These are phyloP conservation scores for Warburgia ugandensis DNA, from an alignment of 164 flowering plant species.

Conservation along the genomic window DNA sequence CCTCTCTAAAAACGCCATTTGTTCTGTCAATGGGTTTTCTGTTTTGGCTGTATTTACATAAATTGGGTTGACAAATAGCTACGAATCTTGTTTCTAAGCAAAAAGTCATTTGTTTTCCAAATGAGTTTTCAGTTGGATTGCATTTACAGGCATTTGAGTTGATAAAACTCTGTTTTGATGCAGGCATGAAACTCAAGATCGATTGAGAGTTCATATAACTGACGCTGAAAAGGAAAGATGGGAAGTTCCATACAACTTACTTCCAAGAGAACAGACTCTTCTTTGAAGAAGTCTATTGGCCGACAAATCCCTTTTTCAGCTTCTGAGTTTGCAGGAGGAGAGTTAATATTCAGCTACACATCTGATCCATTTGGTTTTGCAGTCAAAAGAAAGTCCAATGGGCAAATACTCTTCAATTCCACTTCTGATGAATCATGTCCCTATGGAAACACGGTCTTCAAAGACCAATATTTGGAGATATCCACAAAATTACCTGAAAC, in stretches of 20 bases:
- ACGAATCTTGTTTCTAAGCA: too few relatives aligned
- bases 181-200: conserved; percentile 83
- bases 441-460: conserved; percentile 60
- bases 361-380: conserved; percentile 78
- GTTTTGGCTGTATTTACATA: too few relatives aligned
- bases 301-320: conserved; percentile 23
- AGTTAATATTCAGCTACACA: conserved; percentile 58
- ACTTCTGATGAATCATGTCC: conserved; percentile 46
- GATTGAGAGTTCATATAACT: conserved; percentile 72
- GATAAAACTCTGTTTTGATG: neutral
- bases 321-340: conserved; percentile 42
- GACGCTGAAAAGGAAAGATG: conserved; percentile 63
- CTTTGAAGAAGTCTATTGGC: conserved; percentile 27
- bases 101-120: too few relatives aligned
- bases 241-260: conserved; percentile 74
- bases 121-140: too few relatives aligned
- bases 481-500: conserved; percentile 73
- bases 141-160: neutral
- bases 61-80: too few relatives aligned
- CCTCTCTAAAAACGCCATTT: too few relatives aligned
- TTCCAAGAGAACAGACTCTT: conserved; percentile 64
- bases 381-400: conserved; percentile 71
- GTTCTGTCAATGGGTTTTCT: too few relatives aligned
- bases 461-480: conserved; percentile 88
- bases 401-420: conserved; percentile 72